Evolutionary conservation across 306 rosid species (phyloP).

Genomic region (Aeschynomene evenia): DNA sequence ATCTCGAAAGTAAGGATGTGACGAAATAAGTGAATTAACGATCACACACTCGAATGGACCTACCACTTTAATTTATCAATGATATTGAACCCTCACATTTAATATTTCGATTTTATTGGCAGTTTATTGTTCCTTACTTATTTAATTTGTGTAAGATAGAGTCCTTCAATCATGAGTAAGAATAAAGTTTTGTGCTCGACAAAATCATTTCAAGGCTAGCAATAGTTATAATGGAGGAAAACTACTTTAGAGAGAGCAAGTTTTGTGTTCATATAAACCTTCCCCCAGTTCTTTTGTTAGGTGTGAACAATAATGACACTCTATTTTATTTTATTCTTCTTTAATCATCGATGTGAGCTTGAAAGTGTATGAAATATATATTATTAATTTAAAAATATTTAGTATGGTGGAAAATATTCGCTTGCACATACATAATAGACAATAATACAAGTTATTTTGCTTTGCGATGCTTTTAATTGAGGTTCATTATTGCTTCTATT

Average conservation of each 20-base stretch:
- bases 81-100: constrained; percentile 32
- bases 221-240: constrained; percentile 30
- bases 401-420: background rate
- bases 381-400: constrained; percentile 10
- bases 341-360: constrained; percentile 35
- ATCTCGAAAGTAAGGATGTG: background rate
- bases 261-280: constrained; percentile 34
- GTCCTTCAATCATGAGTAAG: constrained; percentile 35
- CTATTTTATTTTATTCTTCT: constrained; percentile 10
- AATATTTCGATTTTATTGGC: constrained; percentile 29
- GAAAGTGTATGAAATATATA: constrained; percentile 7
- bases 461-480: background rate
- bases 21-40: constrained; percentile 10
- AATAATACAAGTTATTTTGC: background rate
- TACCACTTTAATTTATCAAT: constrained; percentile 47
- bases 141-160: no score
- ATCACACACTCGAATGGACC: constrained; percentile 33
- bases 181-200: constrained; percentile 58
- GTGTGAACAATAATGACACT: constrained; percentile 9
- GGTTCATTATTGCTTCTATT: constrained; percentile 23
- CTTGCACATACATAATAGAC: constrained; percentile 3
- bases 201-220: constrained; percentile 54
- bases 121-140: constrained; percentile 26
- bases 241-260: constrained; percentile 31
- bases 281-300: constrained; percentile 20